Percentiles rank a stretch among this genome's conserved stretches.
These are phyloP conservation scores for Novymonas esmeraldas DNA, from an alignment of 208 protist genomes.

Conservation along the genomic window DNA sequence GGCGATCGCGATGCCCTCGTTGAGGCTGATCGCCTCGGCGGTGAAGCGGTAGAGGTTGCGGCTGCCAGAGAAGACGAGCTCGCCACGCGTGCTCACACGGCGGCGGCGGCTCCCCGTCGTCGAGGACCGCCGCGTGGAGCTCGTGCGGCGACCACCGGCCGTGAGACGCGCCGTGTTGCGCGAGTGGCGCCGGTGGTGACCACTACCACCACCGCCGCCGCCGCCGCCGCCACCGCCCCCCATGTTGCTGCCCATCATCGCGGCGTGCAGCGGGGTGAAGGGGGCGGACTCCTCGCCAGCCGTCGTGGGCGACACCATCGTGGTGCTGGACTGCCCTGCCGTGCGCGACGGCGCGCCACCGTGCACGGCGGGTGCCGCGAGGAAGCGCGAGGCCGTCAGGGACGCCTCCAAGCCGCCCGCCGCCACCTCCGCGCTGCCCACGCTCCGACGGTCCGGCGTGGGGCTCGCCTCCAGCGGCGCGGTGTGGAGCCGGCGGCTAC, in stretches of 20 bases:
- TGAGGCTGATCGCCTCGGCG: slow-evolving; percentile 44
- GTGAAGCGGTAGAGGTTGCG: slow-evolving; percentile 84
- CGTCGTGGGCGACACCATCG: slow-evolving; percentile 2
- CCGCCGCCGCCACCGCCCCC: neutral
- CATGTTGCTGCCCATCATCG: neutral
- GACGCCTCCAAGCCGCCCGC: neutral
- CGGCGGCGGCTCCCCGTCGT: slow-evolving; percentile 17
- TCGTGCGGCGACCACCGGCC: slow-evolving; percentile 5
- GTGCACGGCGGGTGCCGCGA: slow-evolving; percentile 9
- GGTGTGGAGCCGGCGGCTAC: slow-evolving; percentile 1
- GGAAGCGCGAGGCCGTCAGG: neutral
- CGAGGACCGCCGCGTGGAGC: slow-evolving; percentile 22
- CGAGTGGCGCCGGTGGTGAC: slow-evolving; percentile 1
- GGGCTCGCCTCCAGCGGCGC: slow-evolving; percentile 18
- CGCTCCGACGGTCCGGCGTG: neutral
- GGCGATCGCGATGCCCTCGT: slow-evolving; percentile 65
- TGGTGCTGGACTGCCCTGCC: slow-evolving; percentile 1
- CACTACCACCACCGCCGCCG: neutral
- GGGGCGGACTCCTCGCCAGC: slow-evolving; percentile 1
- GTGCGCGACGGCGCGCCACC: neutral
- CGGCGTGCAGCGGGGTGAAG: neutral
- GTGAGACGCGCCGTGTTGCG: slow-evolving; percentile 14
- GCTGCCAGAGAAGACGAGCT: slow-evolving; percentile 85
- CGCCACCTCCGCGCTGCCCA: neutral
- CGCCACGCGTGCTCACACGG: slow-evolving; percentile 57